Conservation (phyloP, 1,284 basidiomycete species). For the Sporisorium iseilematis-ciliati region DNA sequence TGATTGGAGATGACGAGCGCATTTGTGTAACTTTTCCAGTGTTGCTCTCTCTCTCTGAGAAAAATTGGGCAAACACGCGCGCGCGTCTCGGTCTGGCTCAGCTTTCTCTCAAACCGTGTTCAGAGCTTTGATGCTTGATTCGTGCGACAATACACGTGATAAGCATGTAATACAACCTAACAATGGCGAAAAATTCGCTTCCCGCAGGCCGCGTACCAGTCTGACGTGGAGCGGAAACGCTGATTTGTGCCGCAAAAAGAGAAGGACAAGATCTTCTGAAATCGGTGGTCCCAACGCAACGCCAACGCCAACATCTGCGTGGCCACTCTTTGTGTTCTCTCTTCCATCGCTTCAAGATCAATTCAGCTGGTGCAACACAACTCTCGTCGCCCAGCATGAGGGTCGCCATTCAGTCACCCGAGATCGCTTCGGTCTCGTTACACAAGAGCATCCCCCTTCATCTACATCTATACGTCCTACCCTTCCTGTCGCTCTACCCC, state of each 20-base stretch:
- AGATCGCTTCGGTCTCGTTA: conserved; percentile 84
- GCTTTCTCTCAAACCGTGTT: conserved; percentile 15
- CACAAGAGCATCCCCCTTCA: conserved; percentile 84
- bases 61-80: conserved; percentile 25
- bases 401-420: conserved; percentile 79
- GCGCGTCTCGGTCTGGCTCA: conserved; percentile 15
- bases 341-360: conserved; percentile 31
- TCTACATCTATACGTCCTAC: conserved; percentile 83
- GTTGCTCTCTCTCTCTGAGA: conserved; percentile 40
- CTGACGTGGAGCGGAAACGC: conserved; percentile 37
- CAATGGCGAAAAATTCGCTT: not conserved
- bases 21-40: conserved; percentile 18
- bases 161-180: conserved; percentile 1
- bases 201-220: conserved; percentile 23
- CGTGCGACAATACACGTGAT: conserved; percentile 41
- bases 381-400: conserved; percentile 28
- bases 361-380: conserved; percentile 23
- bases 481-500: conserved; percentile 87
- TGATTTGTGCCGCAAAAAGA: conserved; percentile 4
- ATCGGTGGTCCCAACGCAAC: not conserved
- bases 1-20: not conserved
- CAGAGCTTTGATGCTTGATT: conserved; percentile 4
- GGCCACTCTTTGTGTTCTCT: not conserved
- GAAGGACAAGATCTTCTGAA: conserved; percentile 42
- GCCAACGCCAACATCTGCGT: not conserved